Base-by-base conservation (phyloP, 1,284 basidiomycete genomes). In the Fomitopsis palustris region DNA sequence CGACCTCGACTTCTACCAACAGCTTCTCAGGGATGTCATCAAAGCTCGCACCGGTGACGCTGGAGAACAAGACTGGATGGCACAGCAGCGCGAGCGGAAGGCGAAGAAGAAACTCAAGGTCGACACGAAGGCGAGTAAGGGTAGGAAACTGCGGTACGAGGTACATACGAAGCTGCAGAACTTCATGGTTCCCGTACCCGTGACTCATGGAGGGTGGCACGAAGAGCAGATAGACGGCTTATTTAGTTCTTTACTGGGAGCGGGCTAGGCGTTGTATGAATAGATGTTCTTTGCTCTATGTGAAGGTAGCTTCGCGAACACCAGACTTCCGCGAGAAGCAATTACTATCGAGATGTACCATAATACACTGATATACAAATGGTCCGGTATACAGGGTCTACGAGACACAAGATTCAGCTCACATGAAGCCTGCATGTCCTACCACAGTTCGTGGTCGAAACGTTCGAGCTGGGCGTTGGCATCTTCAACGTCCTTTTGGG, bases 401-500 rank as follows among this genome's bases (percentile, higher is more conserved):
- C 17, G 37, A 54, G 21, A 41, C 27, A 27, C 25, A 54, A 9
- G 14, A 41, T 54, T 17, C 37, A 41, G n/a, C 17, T 17, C 25
- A 29, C 7, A 10, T 41, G 10, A 9, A 6, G 39, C 14, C 8
- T 25, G 23, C 31, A 10, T 17, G 27, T 10, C 16, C 59, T 98
- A 72, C 71, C 71, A 72, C 27, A 78, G 67, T 66, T 92, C 88
- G 7, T 75, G 74, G 61, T 92, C 88, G 71, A 98, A 98, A 12
- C 96, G 84, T 63, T 93, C 92, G 43, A 98, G 74, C 41, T 90
- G 81, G 2, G 80, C 71, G 59, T 85, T 87, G 1, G 90, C 83
- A 65, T 96, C 92, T 63, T 93, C 93, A 0, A 96, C 95, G 67
- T 98, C 95, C 72, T 97, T 97, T 72, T 98, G 96, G 6, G 95